Percentiles rank a stretch among this genome's conserved stretches.
Conservation (phyloP, 345 rosid genomes). For the Stellera chamaejasme region DNA sequence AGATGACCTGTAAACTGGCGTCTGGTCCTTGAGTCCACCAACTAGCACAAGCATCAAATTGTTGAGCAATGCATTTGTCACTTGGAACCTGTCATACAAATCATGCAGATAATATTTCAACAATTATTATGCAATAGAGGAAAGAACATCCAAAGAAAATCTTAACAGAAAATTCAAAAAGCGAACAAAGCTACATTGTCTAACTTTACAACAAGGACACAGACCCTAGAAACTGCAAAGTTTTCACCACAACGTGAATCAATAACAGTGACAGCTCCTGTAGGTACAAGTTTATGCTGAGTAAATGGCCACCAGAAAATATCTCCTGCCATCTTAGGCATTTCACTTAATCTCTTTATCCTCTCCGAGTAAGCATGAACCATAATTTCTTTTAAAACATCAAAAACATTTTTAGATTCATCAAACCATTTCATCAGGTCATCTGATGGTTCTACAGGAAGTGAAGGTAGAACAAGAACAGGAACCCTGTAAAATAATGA, state of each 20-base stretch:
- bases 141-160: background rate
- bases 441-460: constrained; percentile 73
- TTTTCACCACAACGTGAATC: constrained; percentile 95
- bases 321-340: constrained; percentile 67
- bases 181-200: background rate
- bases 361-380: constrained; percentile 50
- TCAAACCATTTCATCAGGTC: constrained; percentile 82
- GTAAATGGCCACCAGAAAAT: constrained; percentile 98
- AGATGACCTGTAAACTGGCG: constrained; percentile 77
- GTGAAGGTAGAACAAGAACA: constrained; percentile 70
- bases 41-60: constrained; percentile 98
- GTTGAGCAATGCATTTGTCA: constrained; percentile 44
- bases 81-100: constrained; percentile 29
- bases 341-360: constrained; percentile 43
- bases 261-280: constrained; percentile 63
- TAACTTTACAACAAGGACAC: constrained; percentile 1
- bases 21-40: constrained; percentile 99
- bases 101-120: background rate
- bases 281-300: constrained; percentile 73
- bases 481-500: constrained; percentile 55
- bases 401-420: constrained; percentile 46
- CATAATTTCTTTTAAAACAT: constrained; percentile 53
- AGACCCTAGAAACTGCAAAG: constrained; percentile 78
- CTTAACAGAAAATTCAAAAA: background rate
- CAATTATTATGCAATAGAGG: too few relatives aligned